Evolutionary conservation across 805 yeast species (phyloP), one percentile per base, ranked within the genome.

Genomic region (Metschnikowia kunwiensis): DNA sequence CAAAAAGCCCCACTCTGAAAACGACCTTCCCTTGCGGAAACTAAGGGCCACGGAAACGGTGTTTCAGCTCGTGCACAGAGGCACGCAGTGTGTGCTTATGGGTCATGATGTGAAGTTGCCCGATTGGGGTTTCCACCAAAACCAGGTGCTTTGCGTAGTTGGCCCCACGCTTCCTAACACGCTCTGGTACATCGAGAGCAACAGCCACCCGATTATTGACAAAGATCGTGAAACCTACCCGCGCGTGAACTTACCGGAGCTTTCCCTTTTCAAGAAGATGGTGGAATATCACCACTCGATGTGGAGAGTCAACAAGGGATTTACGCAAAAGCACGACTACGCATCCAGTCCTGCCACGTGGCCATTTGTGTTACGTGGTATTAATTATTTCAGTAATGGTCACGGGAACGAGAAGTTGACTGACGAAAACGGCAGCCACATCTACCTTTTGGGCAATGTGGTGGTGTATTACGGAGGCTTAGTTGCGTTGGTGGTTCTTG

Each of bases 81-180:
- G 80, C 25, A 75, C 84, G 20, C 69, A 73, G 20, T 93, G 98
- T 60, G 67, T 70, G 13, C 59, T 93, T 38, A 60, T 87, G 49
- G 78, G 88, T n/a, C 95, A 89, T 55, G 75, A 74, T 29, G 72
- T 72, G 14, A 75, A 70, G 53, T 67, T 93, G 26, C 96, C 96
- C n/a, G 72, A 70, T 6, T 85, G 95, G 94, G 97, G 85, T 1
- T 75, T 73, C 49, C 72, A 71, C 41, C 96, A 88, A 57, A 86
- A 83, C 61, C 98, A 93, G 66, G 94, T 91, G 8, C 63, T 87
- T 26, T 93, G 98, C 58, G 74, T 87, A 35, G 81, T 80, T 34
- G 77, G 76, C 18, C 93, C 97, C 10, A 75, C 77, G 12, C 57
- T 70, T 36, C 75, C 77, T 18, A 78, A 82, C 55, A 73, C 94